phyloP scores from a whole-genome alignment of 2,329 filamentous ascomycete genomes.

The Byssothecium circinans region DNA sequence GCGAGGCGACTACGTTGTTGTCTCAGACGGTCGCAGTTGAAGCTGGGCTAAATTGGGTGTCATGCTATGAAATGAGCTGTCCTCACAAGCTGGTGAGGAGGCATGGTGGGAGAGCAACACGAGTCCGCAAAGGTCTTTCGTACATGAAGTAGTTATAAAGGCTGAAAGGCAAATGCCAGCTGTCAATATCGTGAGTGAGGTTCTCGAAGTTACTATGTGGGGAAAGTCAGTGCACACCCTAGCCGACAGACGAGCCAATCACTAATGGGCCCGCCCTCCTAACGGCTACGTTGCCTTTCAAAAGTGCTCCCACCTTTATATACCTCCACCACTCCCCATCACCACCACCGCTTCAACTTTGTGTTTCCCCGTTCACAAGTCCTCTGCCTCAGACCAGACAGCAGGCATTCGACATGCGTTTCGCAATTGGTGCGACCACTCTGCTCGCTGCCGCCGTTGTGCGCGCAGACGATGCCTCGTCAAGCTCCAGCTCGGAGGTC shows the following conservation, averaged over 20 bases:
- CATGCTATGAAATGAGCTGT: too few relatives aligned
- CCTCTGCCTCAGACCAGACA: constrained; percentile 31
- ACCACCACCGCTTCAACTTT: constrained; percentile 16
- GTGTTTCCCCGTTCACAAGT: constrained; percentile 7
- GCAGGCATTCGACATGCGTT: constrained; percentile 50
- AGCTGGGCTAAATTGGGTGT: constrained; percentile 5
- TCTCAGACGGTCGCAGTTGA: constrained; percentile 9
- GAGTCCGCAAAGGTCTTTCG: too few relatives aligned
- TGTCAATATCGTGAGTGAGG: constrained; percentile 18
- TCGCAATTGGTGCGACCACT: constrained; percentile 73
- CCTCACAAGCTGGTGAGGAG: too few relatives aligned
- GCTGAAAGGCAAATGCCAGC: constrained; percentile 19
- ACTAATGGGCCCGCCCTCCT: constrained; percentile 1
- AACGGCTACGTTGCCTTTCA: constrained; percentile 10
- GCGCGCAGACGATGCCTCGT: constrained; percentile 64
- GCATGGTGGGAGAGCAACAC: not conserved
- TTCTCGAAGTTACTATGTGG: constrained; percentile 28
- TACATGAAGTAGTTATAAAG: too few relatives aligned
- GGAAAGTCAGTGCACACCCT: constrained; percentile 1
- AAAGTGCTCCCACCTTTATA: constrained; percentile 10
- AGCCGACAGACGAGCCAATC: constrained; percentile 4
- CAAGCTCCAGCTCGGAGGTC: constrained; percentile 47
- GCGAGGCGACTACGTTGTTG: not conserved
- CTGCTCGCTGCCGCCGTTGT: constrained; percentile 72
- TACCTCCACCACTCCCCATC: constrained; percentile 13